Base-by-base conservation (phyloP, 2,329 filamentous ascomycete species). In the Aureobasidium vineae region DNA sequence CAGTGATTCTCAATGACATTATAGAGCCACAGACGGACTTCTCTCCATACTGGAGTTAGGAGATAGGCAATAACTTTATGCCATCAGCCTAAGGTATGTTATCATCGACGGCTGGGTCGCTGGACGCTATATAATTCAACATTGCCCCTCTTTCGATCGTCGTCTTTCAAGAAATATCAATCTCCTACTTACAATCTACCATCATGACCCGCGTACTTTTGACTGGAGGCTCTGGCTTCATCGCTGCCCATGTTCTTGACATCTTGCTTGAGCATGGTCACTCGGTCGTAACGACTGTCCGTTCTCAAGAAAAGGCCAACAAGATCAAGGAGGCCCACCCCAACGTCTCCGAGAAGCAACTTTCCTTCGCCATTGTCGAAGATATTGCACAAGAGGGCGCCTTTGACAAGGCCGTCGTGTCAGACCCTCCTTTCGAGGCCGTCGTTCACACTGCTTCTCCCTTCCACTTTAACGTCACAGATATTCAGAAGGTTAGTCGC, bases 381-480 rank as follows among this genome's bases (percentile, higher is more conserved):
- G 90, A 96, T 70, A 88, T 96, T 70, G 88, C 88, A 0, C 74
- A 86, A 69, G 83, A 86, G 26, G 85, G 84, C 21, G 90, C 89
- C 28, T 96, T 95, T 70, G 81, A 83, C 69, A 72, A 82, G 75
- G 85, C 84, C 19, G 82, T 88, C 56, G 79, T 85, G 69, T 86
- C 85, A 19, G 80, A 85, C 65, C 85, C 85, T 19, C 85, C 86
- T 0, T 90, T 94, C 69, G 88, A 91, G 71, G 87, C 84, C 53
- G 89, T 94, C 57, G 82, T 92, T 61, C 89, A 92, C 75, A 91
- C 89, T 6, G 89, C 90, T 2, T 88, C 85, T 40, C 90, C 91
- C 0, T 93, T 90, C 79, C 88, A 90, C 71, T 84, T 87, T 74
- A 89, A 88, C 40, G 86, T 95, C 65, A 87, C 91, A 41, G 84